Percentiles rank a stretch among this genome's conserved stretches.
Conservation (phyloP, 257 asterid species). For the Fraxinus excelsior region DNA sequence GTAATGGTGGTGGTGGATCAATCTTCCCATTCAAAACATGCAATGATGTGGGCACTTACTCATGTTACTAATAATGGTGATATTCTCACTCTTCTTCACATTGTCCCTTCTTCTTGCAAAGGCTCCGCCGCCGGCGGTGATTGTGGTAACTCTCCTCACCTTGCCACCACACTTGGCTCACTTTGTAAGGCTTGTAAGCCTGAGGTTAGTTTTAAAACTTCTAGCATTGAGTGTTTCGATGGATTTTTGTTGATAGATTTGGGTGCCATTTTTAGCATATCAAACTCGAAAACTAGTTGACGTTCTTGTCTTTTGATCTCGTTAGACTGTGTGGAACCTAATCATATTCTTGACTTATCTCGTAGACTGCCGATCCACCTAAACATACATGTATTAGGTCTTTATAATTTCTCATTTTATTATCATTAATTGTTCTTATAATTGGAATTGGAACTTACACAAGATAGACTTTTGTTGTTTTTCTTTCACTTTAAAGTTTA, state of each 20-base stretch:
- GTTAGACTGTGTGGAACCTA: no score
- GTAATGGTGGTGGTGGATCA: constrained; percentile 92
- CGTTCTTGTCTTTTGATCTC: no score
- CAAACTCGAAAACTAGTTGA: not conserved
- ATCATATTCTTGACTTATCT: no score
- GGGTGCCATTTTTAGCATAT: not conserved
- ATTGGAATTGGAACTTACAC: not conserved
- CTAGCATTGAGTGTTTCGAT: not conserved
- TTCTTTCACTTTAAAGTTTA: not conserved
- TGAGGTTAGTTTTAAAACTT: constrained; percentile 47
- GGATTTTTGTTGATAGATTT: not conserved
- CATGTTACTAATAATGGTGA: constrained; percentile 80
- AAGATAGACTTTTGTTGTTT: not conserved
- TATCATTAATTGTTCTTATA: not conserved
- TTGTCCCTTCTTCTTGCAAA: constrained; percentile 46
- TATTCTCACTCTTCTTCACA: constrained; percentile 73
- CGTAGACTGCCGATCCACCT: not conserved
- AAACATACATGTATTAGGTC: not conserved
- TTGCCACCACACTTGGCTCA: constrained; percentile 72
- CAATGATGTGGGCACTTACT: constrained; percentile 96
- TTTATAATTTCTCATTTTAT: no score
- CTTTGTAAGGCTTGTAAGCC: constrained; percentile 90
- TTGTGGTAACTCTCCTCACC: constrained; percentile 33
- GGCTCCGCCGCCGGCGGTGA: constrained; percentile 24
- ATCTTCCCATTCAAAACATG: constrained; percentile 63